phyloP scores from a whole-genome alignment of 129 eudicot genomes.

The Scalesia atractyloides region DNA sequence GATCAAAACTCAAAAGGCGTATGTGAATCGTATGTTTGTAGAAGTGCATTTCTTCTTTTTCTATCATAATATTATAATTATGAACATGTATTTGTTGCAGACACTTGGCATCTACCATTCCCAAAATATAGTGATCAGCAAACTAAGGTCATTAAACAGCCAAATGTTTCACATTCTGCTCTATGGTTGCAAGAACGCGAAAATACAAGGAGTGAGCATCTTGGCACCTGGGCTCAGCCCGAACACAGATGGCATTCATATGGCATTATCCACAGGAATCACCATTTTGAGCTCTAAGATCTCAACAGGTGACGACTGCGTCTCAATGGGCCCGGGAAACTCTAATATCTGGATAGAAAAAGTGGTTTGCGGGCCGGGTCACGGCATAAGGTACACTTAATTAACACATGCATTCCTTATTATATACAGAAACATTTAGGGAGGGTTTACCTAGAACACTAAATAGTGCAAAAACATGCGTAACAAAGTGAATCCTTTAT shows the following conservation, averaged over 20 bases:
- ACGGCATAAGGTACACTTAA: slow-evolving; percentile 51
- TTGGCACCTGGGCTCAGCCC: slow-evolving; percentile 46
- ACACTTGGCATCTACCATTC: slow-evolving; percentile 29
- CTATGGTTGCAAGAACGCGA: slow-evolving; percentile 17
- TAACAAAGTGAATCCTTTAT: no score
- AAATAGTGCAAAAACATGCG: no score
- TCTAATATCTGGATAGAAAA: slow-evolving; percentile 48
- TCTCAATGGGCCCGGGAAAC: slow-evolving; percentile 59
- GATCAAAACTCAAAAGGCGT: no score
- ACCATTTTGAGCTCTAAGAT: slow-evolving; percentile 39
- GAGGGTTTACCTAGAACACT: no score
- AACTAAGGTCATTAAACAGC: slow-evolving; percentile 23
- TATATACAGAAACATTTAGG: not conserved
- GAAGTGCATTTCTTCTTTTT: not conserved
- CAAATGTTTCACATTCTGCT: slow-evolving; percentile 26
- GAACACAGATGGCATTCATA: slow-evolving; percentile 60
- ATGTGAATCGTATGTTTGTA: not conserved
- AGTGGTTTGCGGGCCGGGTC: slow-evolving; percentile 57
- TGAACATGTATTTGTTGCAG: not conserved
- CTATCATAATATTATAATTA: not conserved
- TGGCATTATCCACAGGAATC: slow-evolving; percentile 36
- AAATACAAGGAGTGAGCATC: slow-evolving; percentile 29
- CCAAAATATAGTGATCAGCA: slow-evolving; percentile 11
- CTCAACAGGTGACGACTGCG: slow-evolving; percentile 59
- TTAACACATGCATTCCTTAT: no score